A percentile compares a stretch with the other conserved stretches of the same genome.
Conservation (phyloP, 106 monocot genomes). For the Dactylorhiza incarnata region DNA sequence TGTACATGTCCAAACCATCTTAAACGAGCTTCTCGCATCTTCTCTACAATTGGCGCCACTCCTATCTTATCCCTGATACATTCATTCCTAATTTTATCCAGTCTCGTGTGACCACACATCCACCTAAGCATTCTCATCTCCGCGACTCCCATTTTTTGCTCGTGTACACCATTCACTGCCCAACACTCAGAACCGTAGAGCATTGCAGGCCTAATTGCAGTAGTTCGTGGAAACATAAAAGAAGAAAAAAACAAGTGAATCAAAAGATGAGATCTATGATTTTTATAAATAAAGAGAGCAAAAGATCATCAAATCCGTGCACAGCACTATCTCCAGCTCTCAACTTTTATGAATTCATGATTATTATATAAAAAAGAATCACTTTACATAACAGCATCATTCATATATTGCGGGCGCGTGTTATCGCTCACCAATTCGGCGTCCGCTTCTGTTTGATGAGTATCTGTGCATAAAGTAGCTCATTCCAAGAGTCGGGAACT, state of each 20-base stretch:
- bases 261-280: not conserved
- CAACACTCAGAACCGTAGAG: no score
- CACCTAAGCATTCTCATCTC: no score
- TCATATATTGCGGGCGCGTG: not conserved
- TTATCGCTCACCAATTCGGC: not conserved
- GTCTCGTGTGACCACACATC: no score
- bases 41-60: no score
- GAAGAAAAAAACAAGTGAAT: not conserved
- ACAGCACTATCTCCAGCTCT: not conserved
- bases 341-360: not conserved
- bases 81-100: no score
- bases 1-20: no score
- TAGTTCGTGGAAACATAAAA: not conserved
- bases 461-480: constrained; percentile 74
- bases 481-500: constrained; percentile 95
- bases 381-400: not conserved
- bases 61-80: no score
- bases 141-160: no score
- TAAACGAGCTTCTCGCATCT: no score
- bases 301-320: not conserved
- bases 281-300: not conserved
- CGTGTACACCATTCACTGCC: no score
- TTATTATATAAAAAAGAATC: constrained; percentile 6
- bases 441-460: constrained; percentile 54
- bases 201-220: no score